Base-by-base conservation (phyloP, 73 alveolate species). In the Paramecium primaurelia region DNA sequence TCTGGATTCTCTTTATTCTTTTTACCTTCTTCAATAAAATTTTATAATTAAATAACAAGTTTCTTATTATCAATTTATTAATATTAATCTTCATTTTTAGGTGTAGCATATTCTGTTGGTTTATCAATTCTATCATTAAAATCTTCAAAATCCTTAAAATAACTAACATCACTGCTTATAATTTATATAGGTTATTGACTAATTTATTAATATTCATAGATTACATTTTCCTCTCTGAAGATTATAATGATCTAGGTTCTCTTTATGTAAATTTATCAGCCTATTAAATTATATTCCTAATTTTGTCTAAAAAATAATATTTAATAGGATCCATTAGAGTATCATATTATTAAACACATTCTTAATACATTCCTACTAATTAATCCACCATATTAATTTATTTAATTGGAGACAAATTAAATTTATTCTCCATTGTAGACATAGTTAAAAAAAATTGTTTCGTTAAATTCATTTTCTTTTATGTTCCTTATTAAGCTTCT, bases 301-400 rank as follows among this genome's bases (percentile, higher is more conserved):
- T 80, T 80, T 80, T 80, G 26, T 80, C 91, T 11, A 80, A 28
- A 47, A 80, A 80, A 45, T 80, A 80, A 47, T 80, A 80, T 80
- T 80, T 80, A 11, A 80, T 80, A 8, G 91, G 91, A 44, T 80
- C 91, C 75, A 45, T 42, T 1, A 10, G 11, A 3, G 91, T 49
- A 25, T 80, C 91, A 80, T 80, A 80, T 80, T 25, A 25, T 80
- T 80, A 25, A 11, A 80, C 77, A 26, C 91, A 80, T 45, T 80
- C 91, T 18, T 80, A 80, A 47, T 80, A 80, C 91, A 80, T 80
- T 42, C 91, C 91, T 4, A 80, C 91, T 14, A 80, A 80, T 80
- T 80, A 47, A 49, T 80, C 91, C 5, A 80, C 75, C 91, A 80
- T 25, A 25, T 42, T 25, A 14, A 80, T 42, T 25, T 42, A 64